These are phyloP conservation scores for Heritiera fomes DNA, from an alignment of 345 rosid species.

Conservation along the genomic window DNA sequence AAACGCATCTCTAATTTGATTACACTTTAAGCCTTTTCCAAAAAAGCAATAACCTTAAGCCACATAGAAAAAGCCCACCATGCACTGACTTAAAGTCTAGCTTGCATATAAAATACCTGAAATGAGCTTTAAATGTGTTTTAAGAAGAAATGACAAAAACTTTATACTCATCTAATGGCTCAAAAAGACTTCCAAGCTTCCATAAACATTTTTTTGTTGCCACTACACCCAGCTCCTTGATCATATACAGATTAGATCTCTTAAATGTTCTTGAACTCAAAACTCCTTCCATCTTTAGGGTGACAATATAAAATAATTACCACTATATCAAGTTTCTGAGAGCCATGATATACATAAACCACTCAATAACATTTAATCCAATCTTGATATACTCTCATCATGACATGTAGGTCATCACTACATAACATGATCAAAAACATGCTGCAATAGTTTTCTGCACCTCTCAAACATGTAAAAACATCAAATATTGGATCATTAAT, in stretches of 20 bases:
- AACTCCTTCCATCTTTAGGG: neutral
- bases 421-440: neutral
- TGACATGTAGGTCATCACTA: neutral
- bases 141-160: neutral
- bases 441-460: neutral
- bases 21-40: neutral
- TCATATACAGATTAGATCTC: neutral
- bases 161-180: neutral
- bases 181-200: neutral
- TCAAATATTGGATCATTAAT: neutral
- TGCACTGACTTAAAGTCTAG: neutral
- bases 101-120: neutral
- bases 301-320: neutral
- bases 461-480: neutral
- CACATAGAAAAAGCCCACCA: neutral
- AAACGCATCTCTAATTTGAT: neutral
- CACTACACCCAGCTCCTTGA: neutral
- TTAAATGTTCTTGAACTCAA: neutral
- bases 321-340: neutral
- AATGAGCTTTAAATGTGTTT: neutral
- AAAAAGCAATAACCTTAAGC: neutral
- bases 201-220: neutral
- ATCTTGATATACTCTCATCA: neutral
- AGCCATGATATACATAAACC: neutral
- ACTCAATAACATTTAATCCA: neutral